Evolutionary conservation across 2,329 filamentous ascomycete species (phyloP), one percentile per base, ranked within the genome.

Genomic region (Ambrosiella xylebori): DNA sequence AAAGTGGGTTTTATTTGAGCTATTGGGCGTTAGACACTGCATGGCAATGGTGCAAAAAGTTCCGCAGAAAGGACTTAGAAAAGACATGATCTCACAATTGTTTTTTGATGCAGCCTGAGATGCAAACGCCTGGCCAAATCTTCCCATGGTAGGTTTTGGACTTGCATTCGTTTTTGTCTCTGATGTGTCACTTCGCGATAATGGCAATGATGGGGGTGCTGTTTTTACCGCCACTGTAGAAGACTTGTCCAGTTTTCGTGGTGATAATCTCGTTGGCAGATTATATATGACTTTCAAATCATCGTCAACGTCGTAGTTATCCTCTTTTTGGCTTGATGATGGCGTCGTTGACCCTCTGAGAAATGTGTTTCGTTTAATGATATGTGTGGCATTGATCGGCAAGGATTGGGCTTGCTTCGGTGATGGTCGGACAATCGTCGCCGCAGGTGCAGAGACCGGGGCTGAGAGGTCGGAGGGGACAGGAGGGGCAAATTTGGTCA

Each of bases 401-500:
- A n/a, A 8, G 2, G 17, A 19, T 71, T 69, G 58, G 68, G 55
- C 62, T 66, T 64, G 54, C 59, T 62, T 69, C 66, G 61, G 54
- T 63, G 56, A 7, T 50, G 59, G 19, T 52, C 45, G 36, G 36
- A 51, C 41, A 44, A 27, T 12, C 19, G n/a, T 56, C 54, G 41
- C 54, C 37, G 39, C 56, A 56, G 50, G 58, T 12, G 49, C 61
- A 49, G 54, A 57, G 5, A 57, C 53, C 11, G 57, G 56, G 7
- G 45, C 59, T 35, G 54, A 51, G 27, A 62, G 64, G 27, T 61
- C 57, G 60, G 63, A 57, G 61, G 65, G 61, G 64, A 65, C 60
- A 61, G 62, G 54, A 61, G 63, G 51, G 64, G 70, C 44, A 73
- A 69, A 61, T 68, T 67, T 59, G 69, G 67, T 62, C 68, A 70